Percentiles rank a stretch among this genome's conserved stretches.
phyloP scores from a whole-genome alignment of 768 basidiomycete species.

The Podaxis carcinomalis region DNA sequence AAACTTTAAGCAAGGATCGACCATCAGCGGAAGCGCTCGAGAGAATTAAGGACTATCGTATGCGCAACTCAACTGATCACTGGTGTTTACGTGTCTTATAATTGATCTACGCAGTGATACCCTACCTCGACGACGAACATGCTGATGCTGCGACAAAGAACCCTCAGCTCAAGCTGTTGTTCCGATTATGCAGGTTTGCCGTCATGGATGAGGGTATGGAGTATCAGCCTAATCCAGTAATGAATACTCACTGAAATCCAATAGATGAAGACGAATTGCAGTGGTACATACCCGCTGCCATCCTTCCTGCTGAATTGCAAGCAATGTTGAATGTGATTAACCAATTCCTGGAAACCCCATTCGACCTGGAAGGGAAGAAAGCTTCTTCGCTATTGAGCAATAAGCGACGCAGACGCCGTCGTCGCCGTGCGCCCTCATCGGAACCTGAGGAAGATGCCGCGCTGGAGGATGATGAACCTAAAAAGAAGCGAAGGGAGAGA shows the following conservation, averaged over 20 bases:
- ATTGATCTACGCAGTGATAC: slow-evolving; percentile 53
- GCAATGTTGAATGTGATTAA: slow-evolving; percentile 71
- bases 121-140: slow-evolving; percentile 68
- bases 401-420: slow-evolving; percentile 50
- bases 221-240: slow-evolving; percentile 2
- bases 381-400: slow-evolving; percentile 67
- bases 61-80: slow-evolving; percentile 23
- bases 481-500: slow-evolving; percentile 60
- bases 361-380: slow-evolving; percentile 77
- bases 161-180: slow-evolving; percentile 76
- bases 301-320: slow-evolving; percentile 64
- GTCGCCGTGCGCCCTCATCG: slow-evolving; percentile 39
- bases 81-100: background rate
- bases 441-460: slow-evolving; percentile 39
- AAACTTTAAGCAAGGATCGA: slow-evolving; percentile 23
- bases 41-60: slow-evolving; percentile 76
- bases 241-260: slow-evolving; percentile 7
- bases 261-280: slow-evolving; percentile 68
- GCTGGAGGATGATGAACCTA: slow-evolving; percentile 31
- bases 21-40: slow-evolving; percentile 68
- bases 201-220: slow-evolving; percentile 60
- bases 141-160: slow-evolving; percentile 77
- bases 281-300: slow-evolving; percentile 80
- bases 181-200: slow-evolving; percentile 73
- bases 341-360: slow-evolving; percentile 77